A percentile compares a stretch with the other conserved stretches of the same genome.
Conservation (phyloP, 192 early-diverging fungal genomes). For the Cetraspora pellucida region DNA sequence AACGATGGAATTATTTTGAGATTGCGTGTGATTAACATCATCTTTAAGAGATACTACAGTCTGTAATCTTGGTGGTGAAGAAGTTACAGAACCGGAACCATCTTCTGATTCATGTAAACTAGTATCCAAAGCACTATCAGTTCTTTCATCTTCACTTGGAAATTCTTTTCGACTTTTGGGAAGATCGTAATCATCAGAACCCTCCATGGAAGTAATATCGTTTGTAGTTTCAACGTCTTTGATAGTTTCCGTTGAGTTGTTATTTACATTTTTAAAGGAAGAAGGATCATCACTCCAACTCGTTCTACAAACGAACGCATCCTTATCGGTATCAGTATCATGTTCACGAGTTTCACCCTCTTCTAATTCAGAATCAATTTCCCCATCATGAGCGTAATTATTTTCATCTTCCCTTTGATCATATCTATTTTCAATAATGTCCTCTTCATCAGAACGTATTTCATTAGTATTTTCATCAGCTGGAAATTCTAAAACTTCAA, state of each 20-base stretch:
- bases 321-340: too few species aligned
- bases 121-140: not conserved
- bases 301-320: too few species aligned
- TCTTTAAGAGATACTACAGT: not conserved
- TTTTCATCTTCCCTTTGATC: too few species aligned
- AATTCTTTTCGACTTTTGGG: constrained; percentile 3
- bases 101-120: not conserved
- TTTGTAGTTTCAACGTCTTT: not conserved
- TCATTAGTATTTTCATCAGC: too few species aligned
- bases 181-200: not conserved
- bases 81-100: not conserved
- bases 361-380: too few species aligned
- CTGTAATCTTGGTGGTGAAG: not conserved
- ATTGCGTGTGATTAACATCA: not conserved
- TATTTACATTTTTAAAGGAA: too few species aligned
- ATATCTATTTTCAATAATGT: too few species aligned
- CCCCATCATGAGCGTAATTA: too few species aligned
- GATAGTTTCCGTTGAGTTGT: not conserved
- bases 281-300: too few species aligned
- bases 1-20: not conserved
- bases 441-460: too few species aligned
- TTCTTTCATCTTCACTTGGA: not conserved
- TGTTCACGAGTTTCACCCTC: too few species aligned
- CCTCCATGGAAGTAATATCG: not conserved
- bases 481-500: too few species aligned